Evolutionary conservation across 2,329 filamentous ascomycete genomes (phyloP).

Genomic region (Tolypocladium nubicola): DNA sequence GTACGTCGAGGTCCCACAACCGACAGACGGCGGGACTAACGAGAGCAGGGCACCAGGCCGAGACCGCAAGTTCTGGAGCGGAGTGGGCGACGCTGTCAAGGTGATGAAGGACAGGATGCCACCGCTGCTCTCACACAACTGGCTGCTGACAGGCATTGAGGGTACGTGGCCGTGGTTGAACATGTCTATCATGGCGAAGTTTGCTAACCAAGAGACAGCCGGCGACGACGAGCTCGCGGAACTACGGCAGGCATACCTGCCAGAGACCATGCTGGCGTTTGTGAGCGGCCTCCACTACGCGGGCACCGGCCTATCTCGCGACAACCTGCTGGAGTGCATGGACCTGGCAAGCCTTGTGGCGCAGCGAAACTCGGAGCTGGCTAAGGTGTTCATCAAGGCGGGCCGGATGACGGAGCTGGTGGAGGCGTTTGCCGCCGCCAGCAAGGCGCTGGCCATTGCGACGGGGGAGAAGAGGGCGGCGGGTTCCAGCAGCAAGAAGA

Average conservation of each 20-base stretch:
- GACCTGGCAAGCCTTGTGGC: constrained; percentile 71
- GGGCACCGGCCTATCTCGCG: constrained; percentile 62
- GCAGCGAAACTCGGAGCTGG: constrained; percentile 56
- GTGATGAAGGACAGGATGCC: constrained; percentile 44
- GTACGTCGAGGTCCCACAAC: constrained; percentile 27
- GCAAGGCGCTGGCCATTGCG: constrained; percentile 56
- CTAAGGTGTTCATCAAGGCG: constrained; percentile 51
- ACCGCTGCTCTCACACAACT: constrained; percentile 49
- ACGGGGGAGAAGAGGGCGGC: constrained; percentile 42
- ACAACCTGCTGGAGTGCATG: constrained; percentile 75
- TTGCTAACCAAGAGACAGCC: not conserved
- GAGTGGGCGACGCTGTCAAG: constrained; percentile 44
- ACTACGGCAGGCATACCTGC: constrained; percentile 70
- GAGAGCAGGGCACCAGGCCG: constrained; percentile 17
- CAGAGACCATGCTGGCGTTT: constrained; percentile 77
- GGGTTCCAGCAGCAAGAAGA: constrained; percentile 44
- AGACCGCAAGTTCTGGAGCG: constrained; percentile 40
- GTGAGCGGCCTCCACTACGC: constrained; percentile 71
- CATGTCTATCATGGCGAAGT: not conserved
- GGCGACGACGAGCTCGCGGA: constrained; percentile 51
- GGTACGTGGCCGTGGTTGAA: constrained; percentile 29
- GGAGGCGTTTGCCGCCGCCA: constrained; percentile 64
- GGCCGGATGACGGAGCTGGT: constrained; percentile 66
- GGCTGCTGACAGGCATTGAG: constrained; percentile 46
- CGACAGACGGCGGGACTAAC: constrained; percentile 14